Conservation (phyloP, 805 yeast genomes). For the Yueomyces sp. region DNA sequence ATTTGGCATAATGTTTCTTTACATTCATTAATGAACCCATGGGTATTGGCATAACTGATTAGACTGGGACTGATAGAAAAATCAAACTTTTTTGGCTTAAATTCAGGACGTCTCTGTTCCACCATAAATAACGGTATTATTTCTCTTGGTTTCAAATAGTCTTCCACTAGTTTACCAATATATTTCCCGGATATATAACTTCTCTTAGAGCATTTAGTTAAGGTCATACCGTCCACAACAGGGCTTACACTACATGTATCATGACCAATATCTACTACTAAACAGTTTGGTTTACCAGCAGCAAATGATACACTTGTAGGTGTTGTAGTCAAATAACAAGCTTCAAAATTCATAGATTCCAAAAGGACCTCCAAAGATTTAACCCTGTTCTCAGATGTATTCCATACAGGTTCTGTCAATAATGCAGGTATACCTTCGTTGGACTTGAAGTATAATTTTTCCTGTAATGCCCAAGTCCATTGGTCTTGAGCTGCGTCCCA, state of each 20-base stretch:
- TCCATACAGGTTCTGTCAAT: slow-evolving; percentile 83
- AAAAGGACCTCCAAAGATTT: slow-evolving; percentile 59
- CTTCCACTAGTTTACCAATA: slow-evolving; percentile 25
- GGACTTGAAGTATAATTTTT: slow-evolving; percentile 34
- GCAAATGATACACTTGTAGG: slow-evolving; percentile 88
- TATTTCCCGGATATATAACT: slow-evolving; percentile 66
- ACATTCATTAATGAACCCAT: slow-evolving; percentile 49
- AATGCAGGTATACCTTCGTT: slow-evolving; percentile 41
- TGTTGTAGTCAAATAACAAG: slow-evolving; percentile 63
- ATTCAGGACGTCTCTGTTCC: slow-evolving; percentile 20
- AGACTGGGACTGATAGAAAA: slow-evolving; percentile 32
- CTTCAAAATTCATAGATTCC: slow-evolving; percentile 63
- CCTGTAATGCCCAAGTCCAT: slow-evolving; percentile 47
- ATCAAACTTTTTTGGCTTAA: slow-evolving; percentile 13
- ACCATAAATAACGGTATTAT: slow-evolving; percentile 22
- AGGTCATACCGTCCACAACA: slow-evolving; percentile 68
- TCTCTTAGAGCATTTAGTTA: slow-evolving; percentile 53
- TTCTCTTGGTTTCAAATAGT: slow-evolving; percentile 22
- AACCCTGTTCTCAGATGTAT: slow-evolving; percentile 48
- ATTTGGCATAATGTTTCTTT: slow-evolving; percentile 58
- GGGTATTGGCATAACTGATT: slow-evolving; percentile 40
- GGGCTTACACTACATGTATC: slow-evolving; percentile 68
- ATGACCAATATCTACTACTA: slow-evolving; percentile 79
- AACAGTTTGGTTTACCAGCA: slow-evolving; percentile 74
- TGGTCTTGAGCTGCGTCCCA: slow-evolving; percentile 81